phyloP scores from a whole-genome alignment of 306 rosid genomes.

The Dryas drummondii region DNA sequence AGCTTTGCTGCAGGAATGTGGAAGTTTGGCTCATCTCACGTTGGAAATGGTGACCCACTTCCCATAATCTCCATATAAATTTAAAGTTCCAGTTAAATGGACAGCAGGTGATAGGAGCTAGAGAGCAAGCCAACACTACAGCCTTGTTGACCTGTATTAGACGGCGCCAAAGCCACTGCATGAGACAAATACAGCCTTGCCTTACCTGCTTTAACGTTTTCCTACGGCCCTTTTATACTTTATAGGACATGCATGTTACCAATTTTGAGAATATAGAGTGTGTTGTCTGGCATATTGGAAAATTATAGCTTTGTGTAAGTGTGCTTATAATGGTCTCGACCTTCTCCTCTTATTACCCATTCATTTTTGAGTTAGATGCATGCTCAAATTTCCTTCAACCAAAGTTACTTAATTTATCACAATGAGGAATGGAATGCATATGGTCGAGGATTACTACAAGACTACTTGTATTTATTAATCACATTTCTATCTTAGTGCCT shows the following conservation, averaged over 20 bases:
- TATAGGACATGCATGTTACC: background rate
- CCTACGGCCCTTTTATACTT: background rate
- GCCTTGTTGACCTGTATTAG: slow-evolving; percentile 17
- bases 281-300: too few species aligned
- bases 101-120: background rate
- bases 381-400: too few species aligned
- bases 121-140: background rate
- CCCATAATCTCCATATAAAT: background rate
- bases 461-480: too few species aligned
- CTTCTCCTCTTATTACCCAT: too few species aligned
- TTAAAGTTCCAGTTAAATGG: background rate
- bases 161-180: slow-evolving; percentile 29
- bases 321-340: too few species aligned
- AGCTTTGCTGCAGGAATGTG: slow-evolving; percentile 20
- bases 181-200: slow-evolving; percentile 33
- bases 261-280: too few species aligned
- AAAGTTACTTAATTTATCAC: too few species aligned
- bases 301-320: too few species aligned
- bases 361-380: too few species aligned
- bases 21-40: slow-evolving; percentile 12
- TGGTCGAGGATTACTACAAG: too few species aligned
- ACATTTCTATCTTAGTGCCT: too few species aligned
- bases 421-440: too few species aligned
- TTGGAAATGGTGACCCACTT: slow-evolving; percentile 21
- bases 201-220: slow-evolving; percentile 14